phyloP scores from a whole-genome alignment of 2,329 filamentous ascomycete species.

The Colletotrichum sp. region DNA sequence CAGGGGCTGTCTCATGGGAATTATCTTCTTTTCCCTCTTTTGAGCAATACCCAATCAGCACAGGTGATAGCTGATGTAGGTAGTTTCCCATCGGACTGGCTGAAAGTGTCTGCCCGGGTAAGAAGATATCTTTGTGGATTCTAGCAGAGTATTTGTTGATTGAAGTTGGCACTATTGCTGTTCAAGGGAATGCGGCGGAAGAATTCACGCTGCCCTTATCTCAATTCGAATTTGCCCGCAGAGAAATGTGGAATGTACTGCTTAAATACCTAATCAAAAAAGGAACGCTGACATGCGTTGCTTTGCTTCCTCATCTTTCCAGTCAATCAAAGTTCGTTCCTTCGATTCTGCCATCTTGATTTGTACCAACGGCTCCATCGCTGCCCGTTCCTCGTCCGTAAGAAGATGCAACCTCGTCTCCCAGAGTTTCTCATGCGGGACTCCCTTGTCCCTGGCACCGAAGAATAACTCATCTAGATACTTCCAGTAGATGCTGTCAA shows the following conservation, averaged over 20 bases:
- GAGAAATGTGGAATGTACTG: no score
- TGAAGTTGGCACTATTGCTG: rapidly evolving
- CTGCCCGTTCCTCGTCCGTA: constrained; percentile 18
- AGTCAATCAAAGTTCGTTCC: constrained; percentile 19
- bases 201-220: rapidly evolving
- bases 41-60: no score
- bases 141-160: no score
- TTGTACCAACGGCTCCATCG: constrained; percentile 30
- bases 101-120: no score
- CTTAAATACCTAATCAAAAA: background rate
- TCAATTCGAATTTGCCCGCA: no score
- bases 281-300: background rate
- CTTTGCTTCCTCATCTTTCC: constrained; percentile 9
- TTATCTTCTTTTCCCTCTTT: no score
- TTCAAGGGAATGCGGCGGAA: no score
- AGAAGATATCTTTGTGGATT: no score
- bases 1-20: no score
- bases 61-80: no score
- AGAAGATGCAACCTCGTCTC: constrained; percentile 27
- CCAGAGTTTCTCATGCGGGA: background rate
- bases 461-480: constrained; percentile 28
- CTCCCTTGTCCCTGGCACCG: constrained; percentile 25
- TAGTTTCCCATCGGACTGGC: no score
- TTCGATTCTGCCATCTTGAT: constrained; percentile 24
- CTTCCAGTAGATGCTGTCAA: constrained; percentile 41